Evolutionary conservation across 2,329 filamentous ascomycete genomes (phyloP).

Genomic region (Talaromyces sp.): DNA sequence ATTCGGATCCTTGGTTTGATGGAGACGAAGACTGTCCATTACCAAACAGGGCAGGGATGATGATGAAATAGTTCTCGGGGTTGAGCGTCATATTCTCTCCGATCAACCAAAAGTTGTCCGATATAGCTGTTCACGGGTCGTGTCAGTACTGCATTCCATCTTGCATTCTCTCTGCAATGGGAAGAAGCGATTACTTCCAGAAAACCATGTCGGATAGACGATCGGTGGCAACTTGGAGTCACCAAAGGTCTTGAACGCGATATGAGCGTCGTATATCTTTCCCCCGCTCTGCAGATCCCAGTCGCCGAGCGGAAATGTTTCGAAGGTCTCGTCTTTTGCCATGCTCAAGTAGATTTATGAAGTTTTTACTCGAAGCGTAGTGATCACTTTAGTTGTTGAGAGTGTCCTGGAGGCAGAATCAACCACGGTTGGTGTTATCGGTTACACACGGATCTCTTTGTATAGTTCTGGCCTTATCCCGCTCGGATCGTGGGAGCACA

Average conservation of each 20-base stretch:
- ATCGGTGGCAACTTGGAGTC: constrained; percentile 59
- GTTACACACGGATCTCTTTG: background rate
- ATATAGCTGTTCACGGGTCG: constrained; percentile 44
- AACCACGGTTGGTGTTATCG: background rate
- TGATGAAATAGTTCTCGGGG: constrained; percentile 63
- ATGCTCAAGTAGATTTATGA: background rate
- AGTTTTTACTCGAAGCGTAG: background rate
- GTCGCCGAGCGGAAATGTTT: constrained; percentile 58
- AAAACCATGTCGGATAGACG: constrained; percentile 75
- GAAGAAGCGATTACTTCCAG: constrained; percentile 43
- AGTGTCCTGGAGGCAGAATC: background rate
- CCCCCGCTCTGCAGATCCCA: constrained; percentile 63
- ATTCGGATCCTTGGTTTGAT: constrained; percentile 53
- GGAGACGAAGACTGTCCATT: constrained; percentile 66
- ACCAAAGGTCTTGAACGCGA: constrained; percentile 75
- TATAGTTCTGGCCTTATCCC: background rate
- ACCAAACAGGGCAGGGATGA: constrained; percentile 65
- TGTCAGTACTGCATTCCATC: constrained; percentile 7
- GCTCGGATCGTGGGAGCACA: background rate
- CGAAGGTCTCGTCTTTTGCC: constrained; percentile 10
- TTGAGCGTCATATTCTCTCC: constrained; percentile 61
- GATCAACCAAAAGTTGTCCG: constrained; percentile 71
- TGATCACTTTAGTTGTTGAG: background rate
- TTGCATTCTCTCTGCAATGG: background rate
- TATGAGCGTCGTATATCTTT: constrained; percentile 59